These are phyloP conservation scores for Oropetium thomaeum DNA, from an alignment of 176 grass and related monocot species.

Conservation along the genomic window DNA sequence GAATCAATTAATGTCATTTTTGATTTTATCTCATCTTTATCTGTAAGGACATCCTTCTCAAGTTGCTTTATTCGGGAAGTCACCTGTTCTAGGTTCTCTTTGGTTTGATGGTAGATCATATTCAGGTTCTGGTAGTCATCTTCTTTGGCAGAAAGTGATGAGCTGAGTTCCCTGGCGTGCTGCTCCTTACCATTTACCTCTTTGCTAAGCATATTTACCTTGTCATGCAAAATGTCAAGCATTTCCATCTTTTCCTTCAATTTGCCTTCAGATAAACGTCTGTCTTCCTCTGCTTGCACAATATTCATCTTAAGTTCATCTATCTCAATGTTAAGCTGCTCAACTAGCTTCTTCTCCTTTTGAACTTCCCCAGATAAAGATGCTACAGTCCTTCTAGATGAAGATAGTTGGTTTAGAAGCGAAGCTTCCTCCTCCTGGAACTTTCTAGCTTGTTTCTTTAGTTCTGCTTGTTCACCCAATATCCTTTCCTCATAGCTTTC, in stretches of 20 bases:
- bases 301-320: slow-evolving; percentile 50
- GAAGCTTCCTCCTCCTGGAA: slow-evolving; percentile 65
- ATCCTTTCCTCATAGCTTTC: slow-evolving; percentile 73
- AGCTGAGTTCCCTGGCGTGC: slow-evolving; percentile 52
- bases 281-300: slow-evolving; percentile 53
- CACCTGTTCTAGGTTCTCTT: slow-evolving; percentile 54
- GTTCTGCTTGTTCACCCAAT: slow-evolving; percentile 58
- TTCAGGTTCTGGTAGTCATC: slow-evolving; percentile 51
- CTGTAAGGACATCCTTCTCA: slow-evolving; percentile 56
- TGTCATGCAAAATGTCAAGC: slow-evolving; percentile 55
- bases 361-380: slow-evolving; percentile 65
- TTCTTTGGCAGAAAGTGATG: slow-evolving; percentile 63
- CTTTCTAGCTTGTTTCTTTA: slow-evolving; percentile 59
- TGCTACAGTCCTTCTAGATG: slow-evolving; percentile 49
- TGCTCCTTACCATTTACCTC: slow-evolving; percentile 76
- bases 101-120: slow-evolving; percentile 49
- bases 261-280: slow-evolving; percentile 57
- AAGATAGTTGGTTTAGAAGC: slow-evolving; percentile 51
- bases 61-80: slow-evolving; percentile 68
- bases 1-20: slow-evolving; percentile 63
- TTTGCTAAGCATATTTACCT: slow-evolving; percentile 56
- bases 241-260: slow-evolving; percentile 54
- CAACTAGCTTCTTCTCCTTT: slow-evolving; percentile 50
- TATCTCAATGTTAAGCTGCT: slow-evolving; percentile 60
- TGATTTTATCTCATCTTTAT: slow-evolving; percentile 59